These are phyloP conservation scores for Fraxinus quadrangulata DNA, from an alignment of 257 asterid species.

Conservation along the genomic window DNA sequence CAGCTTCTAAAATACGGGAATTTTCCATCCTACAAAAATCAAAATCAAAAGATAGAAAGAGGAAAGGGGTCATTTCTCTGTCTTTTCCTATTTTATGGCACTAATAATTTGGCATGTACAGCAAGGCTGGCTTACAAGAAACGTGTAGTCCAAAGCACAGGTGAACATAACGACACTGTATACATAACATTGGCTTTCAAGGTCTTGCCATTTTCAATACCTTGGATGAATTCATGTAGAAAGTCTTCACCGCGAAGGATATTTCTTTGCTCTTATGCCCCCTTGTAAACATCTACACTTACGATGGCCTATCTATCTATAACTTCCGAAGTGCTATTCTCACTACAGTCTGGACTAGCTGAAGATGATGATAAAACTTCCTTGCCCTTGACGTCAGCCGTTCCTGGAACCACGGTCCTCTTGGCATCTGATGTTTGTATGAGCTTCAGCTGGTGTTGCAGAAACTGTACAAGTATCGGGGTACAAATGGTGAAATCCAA, in stretches of 20 bases:
- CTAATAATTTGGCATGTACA: neutral
- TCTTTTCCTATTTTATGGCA: neutral
- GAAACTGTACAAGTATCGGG: conserved; percentile 41
- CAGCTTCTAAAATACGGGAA: neutral
- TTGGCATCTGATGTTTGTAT: conserved; percentile 40
- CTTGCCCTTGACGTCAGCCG: conserved; percentile 60
- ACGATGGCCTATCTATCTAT: conserved; percentile 24
- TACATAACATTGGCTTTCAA: neutral
- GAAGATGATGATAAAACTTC: conserved; percentile 42
- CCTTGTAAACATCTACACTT: conserved; percentile 20
- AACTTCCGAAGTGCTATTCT: conserved; percentile 21
- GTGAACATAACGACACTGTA: neutral
- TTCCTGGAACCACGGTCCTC: conserved; percentile 31
- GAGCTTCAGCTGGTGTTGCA: conserved; percentile 63
- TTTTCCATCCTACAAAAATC: neutral
- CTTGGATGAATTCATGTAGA: neutral
- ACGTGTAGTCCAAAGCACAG: neutral
- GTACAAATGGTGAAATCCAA: neutral
- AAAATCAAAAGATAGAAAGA: neutral
- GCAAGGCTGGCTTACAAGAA: neutral
- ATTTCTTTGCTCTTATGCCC: conserved; percentile 12
- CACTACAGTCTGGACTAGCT: conserved; percentile 39
- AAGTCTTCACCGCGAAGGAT: neutral
- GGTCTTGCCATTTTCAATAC: neutral
- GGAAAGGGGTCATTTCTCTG: neutral